These are phyloP conservation scores for Phytophthora vignae DNA, from an alignment of 352 stramenopile species.

Conservation along the genomic window DNA sequence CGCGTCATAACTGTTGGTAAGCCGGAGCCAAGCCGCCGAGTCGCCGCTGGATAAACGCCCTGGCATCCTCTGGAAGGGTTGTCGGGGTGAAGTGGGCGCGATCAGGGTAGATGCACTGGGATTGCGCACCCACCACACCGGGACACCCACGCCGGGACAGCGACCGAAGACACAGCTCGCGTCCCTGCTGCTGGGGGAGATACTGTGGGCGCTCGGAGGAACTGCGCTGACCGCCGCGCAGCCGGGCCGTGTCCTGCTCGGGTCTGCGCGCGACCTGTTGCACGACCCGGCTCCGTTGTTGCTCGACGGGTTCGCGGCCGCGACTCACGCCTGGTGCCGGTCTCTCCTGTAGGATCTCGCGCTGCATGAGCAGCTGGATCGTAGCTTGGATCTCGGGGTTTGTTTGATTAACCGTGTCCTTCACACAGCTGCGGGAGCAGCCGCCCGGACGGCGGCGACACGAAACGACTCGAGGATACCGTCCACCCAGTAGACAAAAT, in stretches of 20 bases:
- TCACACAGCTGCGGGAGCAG: too few species aligned
- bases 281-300: too few species aligned
- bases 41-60: background rate
- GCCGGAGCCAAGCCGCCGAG: background rate
- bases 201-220: too few species aligned
- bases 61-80: background rate
- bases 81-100: background rate
- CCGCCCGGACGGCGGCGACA: background rate
- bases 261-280: too few species aligned
- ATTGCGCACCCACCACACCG: background rate
- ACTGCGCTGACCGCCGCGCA: too few species aligned
- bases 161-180: background rate
- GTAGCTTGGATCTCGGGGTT: background rate
- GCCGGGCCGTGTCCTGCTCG: too few species aligned
- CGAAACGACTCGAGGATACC: background rate
- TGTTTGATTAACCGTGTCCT: too few species aligned
- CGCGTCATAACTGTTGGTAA: background rate
- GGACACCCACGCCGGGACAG: background rate
- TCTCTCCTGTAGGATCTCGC: too few species aligned
- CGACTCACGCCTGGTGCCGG: too few species aligned
- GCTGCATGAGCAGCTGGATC: background rate
- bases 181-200: too few species aligned
- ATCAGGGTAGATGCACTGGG: background rate
- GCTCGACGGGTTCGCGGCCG: too few species aligned
- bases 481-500: too few species aligned